Evolutionary conservation across 1,284 basidiomycete species (phyloP), one percentile per base, ranked within the genome.

Genomic region (Trametes pubescens): DNA sequence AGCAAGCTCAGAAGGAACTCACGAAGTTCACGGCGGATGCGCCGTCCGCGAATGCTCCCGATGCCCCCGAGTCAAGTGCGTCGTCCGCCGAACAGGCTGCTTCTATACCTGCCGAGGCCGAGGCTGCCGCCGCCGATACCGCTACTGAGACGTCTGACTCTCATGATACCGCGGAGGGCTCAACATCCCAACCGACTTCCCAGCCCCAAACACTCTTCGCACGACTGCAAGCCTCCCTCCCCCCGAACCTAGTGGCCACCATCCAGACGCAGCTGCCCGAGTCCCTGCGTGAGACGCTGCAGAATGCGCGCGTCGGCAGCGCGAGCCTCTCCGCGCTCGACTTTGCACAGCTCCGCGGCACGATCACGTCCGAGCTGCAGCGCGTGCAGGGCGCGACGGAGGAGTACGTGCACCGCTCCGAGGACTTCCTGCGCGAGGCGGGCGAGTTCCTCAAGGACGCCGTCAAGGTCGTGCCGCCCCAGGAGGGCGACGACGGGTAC

Each of bases 381-480:
- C 85, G 88, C 40, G 85, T 92, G 32, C 89, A 91, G 70, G 91
- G 85, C 18, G 82, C 90, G 34, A 91, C 90, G 49, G 93, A 94
- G 75, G 93, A 92, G 72, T 91, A 95, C 67, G 91, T 91, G 16
- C 88, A 90, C 69, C 90, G 88, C 77, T 90, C 91, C 68, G 93
- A 95, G 73, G 85, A 79, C 21, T 76, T 93, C 46, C 75, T 96
- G 34, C 84, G 87, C 47, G 90, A 90, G 65, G 89, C 93, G 6
- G 85, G 90, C 18, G 90, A 90, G 60, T 92, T 89, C 60, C 76
- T 95, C 35, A 87, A 87, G 61, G 93, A 95, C 55, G 94, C 94
- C 13, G 93, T 98, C 70, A 93, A 93, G 74, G 90, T 98, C 56
- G 82, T 98, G 10, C 95, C 95, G 0, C 95, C 95, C 0, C 89